These are phyloP conservation scores for Xanthoconium purpureum DNA, from an alignment of 768 basidiomycete species.

Conservation along the genomic window DNA sequence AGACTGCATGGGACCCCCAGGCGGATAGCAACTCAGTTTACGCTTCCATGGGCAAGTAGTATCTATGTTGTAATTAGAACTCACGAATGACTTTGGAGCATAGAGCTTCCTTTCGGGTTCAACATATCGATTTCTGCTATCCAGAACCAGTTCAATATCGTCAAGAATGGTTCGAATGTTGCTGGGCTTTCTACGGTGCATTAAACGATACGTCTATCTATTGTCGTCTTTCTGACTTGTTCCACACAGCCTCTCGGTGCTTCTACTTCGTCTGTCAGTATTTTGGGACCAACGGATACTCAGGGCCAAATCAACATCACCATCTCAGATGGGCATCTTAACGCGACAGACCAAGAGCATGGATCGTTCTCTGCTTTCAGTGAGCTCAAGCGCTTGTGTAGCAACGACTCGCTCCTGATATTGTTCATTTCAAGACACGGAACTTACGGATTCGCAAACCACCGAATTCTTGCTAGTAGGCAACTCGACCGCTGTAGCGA, in stretches of 20 bases:
- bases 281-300: constrained; percentile 53
- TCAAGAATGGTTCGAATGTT: constrained; percentile 48
- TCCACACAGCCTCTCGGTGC: constrained; percentile 53
- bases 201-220: background rate
- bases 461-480: constrained; percentile 59
- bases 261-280: constrained; percentile 56
- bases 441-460: constrained; percentile 49
- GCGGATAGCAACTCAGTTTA: constrained; percentile 56
- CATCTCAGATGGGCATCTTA: constrained; percentile 52
- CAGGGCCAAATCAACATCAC: constrained; percentile 63
- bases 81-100: constrained; percentile 2
- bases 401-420: background rate
- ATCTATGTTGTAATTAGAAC: background rate
- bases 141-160: constrained; percentile 62
- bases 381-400: constrained; percentile 28
- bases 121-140: constrained; percentile 55
- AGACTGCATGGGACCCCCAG: constrained; percentile 55
- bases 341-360: constrained; percentile 46
- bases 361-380: constrained; percentile 57
- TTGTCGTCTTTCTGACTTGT: background rate
- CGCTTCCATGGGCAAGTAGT: constrained; percentile 48
- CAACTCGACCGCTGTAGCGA: constrained; percentile 56
- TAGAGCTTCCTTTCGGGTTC: constrained; percentile 74
- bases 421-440: constrained; percentile 40
- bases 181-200: constrained; percentile 59